phyloP scores from a whole-genome alignment of 2,329 filamentous ascomycete genomes.

The Cytospora chrysosperma region DNA sequence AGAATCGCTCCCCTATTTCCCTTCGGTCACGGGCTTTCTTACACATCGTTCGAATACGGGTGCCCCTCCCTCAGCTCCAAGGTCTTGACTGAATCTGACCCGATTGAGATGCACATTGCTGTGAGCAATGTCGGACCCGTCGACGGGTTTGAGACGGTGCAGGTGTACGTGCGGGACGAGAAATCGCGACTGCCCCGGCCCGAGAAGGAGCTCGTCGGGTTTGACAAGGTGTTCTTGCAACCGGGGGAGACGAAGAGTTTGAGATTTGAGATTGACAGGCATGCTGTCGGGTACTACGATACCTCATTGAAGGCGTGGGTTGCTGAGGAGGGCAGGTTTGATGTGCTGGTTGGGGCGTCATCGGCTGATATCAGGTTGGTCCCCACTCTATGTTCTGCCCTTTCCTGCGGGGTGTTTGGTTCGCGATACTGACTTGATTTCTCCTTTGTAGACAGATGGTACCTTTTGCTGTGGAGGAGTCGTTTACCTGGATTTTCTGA shows the following conservation, averaged over 20 bases:
- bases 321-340: slow-evolving; percentile 63
- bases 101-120: slow-evolving; percentile 46
- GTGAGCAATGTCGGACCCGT: slow-evolving; percentile 55
- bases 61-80: slow-evolving; percentile 49
- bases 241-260: slow-evolving; percentile 55
- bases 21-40: slow-evolving; percentile 73
- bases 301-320: slow-evolving; percentile 59
- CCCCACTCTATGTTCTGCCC: not conserved
- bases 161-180: slow-evolving; percentile 65
- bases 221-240: slow-evolving; percentile 62
- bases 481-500: slow-evolving; percentile 63
- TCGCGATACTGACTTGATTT: slow-evolving; percentile 25
- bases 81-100: slow-evolving; percentile 39
- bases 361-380: slow-evolving; percentile 62
- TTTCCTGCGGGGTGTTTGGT: not conserved
- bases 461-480: slow-evolving; percentile 59
- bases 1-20: slow-evolving; percentile 62
- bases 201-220: slow-evolving; percentile 69
- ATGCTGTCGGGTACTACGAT: slow-evolving; percentile 62
- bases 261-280: slow-evolving; percentile 46
- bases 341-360: slow-evolving; percentile 60
- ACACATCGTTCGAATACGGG: slow-evolving; percentile 67
- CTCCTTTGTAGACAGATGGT: slow-evolving; percentile 24
- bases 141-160: slow-evolving; percentile 63
- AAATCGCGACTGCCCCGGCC: slow-evolving; percentile 63